phyloP scores from a whole-genome alignment of 148 eudicot species.

The Polygonum maritimum region DNA sequence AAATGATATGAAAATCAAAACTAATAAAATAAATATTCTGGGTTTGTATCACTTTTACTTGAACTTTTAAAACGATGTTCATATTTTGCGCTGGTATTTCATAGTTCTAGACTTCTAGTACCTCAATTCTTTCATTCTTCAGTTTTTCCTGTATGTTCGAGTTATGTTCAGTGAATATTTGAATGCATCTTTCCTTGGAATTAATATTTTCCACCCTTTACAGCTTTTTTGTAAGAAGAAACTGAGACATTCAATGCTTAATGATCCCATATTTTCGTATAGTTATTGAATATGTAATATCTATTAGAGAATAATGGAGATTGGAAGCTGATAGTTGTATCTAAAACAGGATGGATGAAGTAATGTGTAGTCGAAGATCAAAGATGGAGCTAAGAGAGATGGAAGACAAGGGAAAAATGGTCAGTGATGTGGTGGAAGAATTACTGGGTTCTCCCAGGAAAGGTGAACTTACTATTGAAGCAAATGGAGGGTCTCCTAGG shows the following conservation, averaged over 20 bases:
- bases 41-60: neutral
- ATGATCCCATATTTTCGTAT: neutral
- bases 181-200: neutral
- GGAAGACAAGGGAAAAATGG: conserved; percentile 25
- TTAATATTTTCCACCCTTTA: neutral
- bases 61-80: neutral
- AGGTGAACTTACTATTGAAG: conserved; percentile 22
- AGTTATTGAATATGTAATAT: neutral
- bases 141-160: neutral
- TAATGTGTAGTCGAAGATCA: conserved; percentile 49
- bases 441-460: conserved; percentile 20
- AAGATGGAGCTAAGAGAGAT: conserved; percentile 34
- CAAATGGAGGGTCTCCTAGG: conserved; percentile 26
- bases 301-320: neutral
- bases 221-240: neutral
- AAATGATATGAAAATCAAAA: too few species aligned
- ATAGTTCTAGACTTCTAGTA: neutral
- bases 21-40: too few species aligned
- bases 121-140: neutral
- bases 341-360: conserved; percentile 68
- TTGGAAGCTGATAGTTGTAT: neutral
- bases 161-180: neutral
- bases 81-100: neutral
- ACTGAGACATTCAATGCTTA: neutral
- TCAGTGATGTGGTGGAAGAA: conserved; percentile 26